Conservation (phyloP, 352 stramenopile genomes). For the Pythium oligandrum region DNA sequence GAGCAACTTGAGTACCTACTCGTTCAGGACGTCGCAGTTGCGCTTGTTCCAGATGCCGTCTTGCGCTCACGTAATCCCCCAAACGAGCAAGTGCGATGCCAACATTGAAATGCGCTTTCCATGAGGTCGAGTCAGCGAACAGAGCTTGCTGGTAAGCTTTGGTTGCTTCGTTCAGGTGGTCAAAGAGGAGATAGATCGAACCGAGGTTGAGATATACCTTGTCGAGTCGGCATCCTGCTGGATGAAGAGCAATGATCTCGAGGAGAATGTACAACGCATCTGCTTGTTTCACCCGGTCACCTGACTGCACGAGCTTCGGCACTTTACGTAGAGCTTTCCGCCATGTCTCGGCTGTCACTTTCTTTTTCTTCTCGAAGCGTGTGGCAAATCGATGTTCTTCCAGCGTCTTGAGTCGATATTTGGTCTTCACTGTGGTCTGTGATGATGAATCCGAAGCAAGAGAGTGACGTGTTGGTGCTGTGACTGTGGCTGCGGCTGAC, state of each 20-base stretch:
- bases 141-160: slow-evolving; percentile 47
- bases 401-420: slow-evolving; percentile 41
- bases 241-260: slow-evolving; percentile 43
- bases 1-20: slow-evolving; percentile 1
- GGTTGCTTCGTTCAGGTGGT: slow-evolving; percentile 43
- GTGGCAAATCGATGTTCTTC: slow-evolving; percentile 50
- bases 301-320: slow-evolving; percentile 20
- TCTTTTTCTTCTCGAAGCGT: slow-evolving; percentile 38
- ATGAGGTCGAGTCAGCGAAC: slow-evolving; percentile 24
- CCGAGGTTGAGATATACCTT: slow-evolving; percentile 44
- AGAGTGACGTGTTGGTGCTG: neutral
- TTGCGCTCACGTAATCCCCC: slow-evolving; percentile 43
- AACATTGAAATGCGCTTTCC: slow-evolving; percentile 50
- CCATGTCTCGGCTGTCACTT: slow-evolving; percentile 41
- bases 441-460: neutral
- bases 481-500: too few relatives aligned
- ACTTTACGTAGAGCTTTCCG: slow-evolving; percentile 21
- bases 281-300: slow-evolving; percentile 26
- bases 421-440: neutral
- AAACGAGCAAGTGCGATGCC: slow-evolving; percentile 38
- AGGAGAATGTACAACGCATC: slow-evolving; percentile 56
- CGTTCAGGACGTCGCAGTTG: neutral
- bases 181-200: slow-evolving; percentile 49
- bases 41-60: slow-evolving; percentile 31
- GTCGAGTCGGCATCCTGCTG: slow-evolving; percentile 23